These are phyloP conservation scores for Zizania latifolia DNA, from an alignment of 176 grass and related monocot species.

Conservation along the genomic window DNA sequence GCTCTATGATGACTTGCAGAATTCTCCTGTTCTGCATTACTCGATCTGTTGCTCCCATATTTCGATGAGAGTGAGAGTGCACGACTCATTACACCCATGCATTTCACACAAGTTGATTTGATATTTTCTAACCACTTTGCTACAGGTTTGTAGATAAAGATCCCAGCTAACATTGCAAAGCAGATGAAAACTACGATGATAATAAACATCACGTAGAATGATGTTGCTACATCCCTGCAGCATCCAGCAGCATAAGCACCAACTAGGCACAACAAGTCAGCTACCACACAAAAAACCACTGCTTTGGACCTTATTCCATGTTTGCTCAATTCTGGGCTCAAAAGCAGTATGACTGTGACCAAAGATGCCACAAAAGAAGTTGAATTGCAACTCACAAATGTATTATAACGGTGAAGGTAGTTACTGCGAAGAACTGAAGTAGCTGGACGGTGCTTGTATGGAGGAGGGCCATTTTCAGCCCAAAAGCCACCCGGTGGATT, in stretches of 20 bases:
- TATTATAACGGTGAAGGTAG: not conserved
- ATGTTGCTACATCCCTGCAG: conserved; percentile 2
- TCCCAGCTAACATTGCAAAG: not conserved
- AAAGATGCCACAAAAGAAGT: conserved; percentile 51
- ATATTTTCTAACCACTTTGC: not conserved
- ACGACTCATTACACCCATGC: not conserved
- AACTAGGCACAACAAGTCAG: conserved; percentile 12
- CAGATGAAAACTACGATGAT: conserved; percentile 13
- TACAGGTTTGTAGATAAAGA: not conserved
- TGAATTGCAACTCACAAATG: conserved; percentile 28
- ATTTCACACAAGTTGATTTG: not conserved
- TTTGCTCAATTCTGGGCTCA: conserved; percentile 30
- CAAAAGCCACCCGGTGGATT: conserved; percentile 47
- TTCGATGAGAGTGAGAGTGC: not conserved
- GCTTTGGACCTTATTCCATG: conserved; percentile 40
- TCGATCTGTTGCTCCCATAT: not conserved
- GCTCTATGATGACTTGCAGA: not conserved
- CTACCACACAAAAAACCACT: conserved; percentile 25
- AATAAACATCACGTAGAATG: conserved; percentile 14
- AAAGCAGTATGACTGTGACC: conserved; percentile 44
- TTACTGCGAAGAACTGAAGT: conserved; percentile 28
- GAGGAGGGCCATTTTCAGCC: conserved; percentile 28
- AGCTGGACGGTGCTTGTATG: conserved; percentile 1
- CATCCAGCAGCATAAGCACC: conserved; percentile 40
- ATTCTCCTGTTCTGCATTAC: not conserved